Base-by-base conservation (phyloP, 2,329 filamentous ascomycete genomes). In the Coniochaeta sp. region DNA sequence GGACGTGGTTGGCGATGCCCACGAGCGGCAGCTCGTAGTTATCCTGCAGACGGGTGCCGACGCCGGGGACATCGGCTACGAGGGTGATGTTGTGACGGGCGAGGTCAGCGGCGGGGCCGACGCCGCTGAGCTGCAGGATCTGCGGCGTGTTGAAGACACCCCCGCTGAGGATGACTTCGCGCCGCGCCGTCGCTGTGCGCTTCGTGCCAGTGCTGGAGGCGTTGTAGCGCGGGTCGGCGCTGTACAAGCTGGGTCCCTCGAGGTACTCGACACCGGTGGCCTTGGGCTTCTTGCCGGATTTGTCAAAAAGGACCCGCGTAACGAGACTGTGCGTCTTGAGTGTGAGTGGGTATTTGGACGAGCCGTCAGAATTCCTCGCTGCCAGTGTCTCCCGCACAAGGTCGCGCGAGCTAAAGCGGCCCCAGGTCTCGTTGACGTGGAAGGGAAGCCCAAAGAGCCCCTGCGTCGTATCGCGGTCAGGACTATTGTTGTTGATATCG, bases 71-170 rank as follows among this genome's bases (percentile, higher is more conserved):
- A 44, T 80, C 73, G 6, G 73, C 72, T 1, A 83, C 61, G 0
- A 80, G 64, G 0, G 73, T 67, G 38, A 84, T 83, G 17, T 75
- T 67, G 58, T 78, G 73, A 17, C 70, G 66, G 4, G 73, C 58
- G 1, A 84, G 72, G 22, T 78, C 74, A 0, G 70, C 67, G 1
- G 68, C 69, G 1, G 77, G 74, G 0, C 80, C 80, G 28, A 83
- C 72, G 12, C 81, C 81, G 55, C 77, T 80, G 0, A 82, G 72
- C 68, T 80, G 78, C 2, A 84, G 75, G 4, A 83, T 72, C 62
- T 81, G 78, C 0, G 80, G 80, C 6, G 77, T 76, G 66, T 81
- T 80, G 66, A 81, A 79, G 2, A 75, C 70, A 17, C 81, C 81
- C 1, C 76, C 79, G 0, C 76, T 74, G 11, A 83, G 61, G 47